Conservation (phyloP, 2,329 filamentous ascomycete species). For the Monosporascus cannonballus region DNA sequence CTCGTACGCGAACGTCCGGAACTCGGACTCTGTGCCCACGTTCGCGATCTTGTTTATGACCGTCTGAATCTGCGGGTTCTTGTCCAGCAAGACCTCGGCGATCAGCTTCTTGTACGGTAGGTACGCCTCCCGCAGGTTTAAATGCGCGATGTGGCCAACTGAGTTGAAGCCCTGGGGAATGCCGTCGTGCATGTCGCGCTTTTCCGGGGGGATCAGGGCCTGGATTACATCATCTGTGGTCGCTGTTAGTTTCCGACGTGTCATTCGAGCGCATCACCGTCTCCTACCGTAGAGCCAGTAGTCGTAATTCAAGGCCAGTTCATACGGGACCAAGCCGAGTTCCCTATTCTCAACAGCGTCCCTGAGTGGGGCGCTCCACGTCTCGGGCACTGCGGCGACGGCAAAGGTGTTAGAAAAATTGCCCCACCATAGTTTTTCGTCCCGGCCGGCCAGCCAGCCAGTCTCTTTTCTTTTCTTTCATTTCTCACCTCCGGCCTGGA, state of each 20-base stretch:
- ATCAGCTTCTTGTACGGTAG: slow-evolving; percentile 82
- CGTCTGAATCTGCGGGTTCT: slow-evolving; percentile 74
- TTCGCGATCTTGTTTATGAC: slow-evolving; percentile 95
- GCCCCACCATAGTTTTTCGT: background rate
- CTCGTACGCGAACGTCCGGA: slow-evolving; percentile 89
- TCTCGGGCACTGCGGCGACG: slow-evolving; percentile 50
- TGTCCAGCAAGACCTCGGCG: slow-evolving; percentile 80
- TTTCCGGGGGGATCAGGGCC: slow-evolving; percentile 72
- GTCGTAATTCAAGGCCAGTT: slow-evolving; percentile 72
- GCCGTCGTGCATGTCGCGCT: slow-evolving; percentile 64
- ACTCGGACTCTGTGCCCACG: slow-evolving; percentile 79
- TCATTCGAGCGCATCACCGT: background rate
- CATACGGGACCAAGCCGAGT: slow-evolving; percentile 67
- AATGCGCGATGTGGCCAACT: slow-evolving; percentile 86
- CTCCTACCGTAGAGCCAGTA: slow-evolving; percentile 74
- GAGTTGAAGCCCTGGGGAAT: slow-evolving; percentile 81
- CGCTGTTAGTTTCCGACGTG: too few relatives aligned
- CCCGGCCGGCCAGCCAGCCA: background rate
- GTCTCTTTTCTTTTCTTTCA: background rate
- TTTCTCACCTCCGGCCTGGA: slow-evolving; percentile 47
- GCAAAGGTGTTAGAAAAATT: slow-evolving; percentile 1
- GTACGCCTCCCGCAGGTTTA: slow-evolving; percentile 82
- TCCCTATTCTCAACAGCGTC: slow-evolving; percentile 64
- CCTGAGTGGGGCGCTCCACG: slow-evolving; percentile 67
- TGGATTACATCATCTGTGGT: slow-evolving; percentile 70